phyloP scores from a whole-genome alignment of 2,329 filamentous ascomycete species.

The Fusarium pseudonygamai region DNA sequence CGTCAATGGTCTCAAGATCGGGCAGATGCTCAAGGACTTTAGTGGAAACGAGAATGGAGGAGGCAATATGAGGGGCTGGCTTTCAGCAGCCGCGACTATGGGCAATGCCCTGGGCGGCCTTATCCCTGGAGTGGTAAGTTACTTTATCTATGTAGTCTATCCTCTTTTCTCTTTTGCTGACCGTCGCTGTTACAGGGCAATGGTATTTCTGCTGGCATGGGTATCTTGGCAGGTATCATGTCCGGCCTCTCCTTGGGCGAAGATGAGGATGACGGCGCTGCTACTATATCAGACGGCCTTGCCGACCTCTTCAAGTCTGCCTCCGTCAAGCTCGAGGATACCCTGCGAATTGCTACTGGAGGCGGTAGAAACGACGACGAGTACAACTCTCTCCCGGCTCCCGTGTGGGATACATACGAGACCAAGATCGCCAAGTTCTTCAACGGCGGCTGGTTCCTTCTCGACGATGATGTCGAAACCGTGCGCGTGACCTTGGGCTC shows the following conservation, averaged over 20 bases:
- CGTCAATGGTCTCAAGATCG: slow-evolving; percentile 3
- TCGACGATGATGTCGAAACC: slow-evolving; percentile 26
- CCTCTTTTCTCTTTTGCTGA: background rate
- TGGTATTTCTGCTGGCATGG: background rate
- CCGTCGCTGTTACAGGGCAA: rapidly evolving
- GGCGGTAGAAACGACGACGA: slow-evolving; percentile 3
- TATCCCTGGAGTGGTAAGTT: background rate
- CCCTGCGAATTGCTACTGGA: slow-evolving; percentile 2
- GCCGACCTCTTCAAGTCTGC: background rate
- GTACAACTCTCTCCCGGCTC: slow-evolving; percentile 13
- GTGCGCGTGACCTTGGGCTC: background rate
- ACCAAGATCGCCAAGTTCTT: slow-evolving; percentile 33
- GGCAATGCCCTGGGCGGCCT: slow-evolving; percentile 2
- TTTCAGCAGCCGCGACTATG: slow-evolving; percentile 2
- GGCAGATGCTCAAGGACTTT: slow-evolving; percentile 13
- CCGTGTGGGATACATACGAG: slow-evolving; percentile 8
- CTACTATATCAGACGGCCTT: background rate
- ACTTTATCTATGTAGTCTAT: too few species aligned
- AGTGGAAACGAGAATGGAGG: background rate
- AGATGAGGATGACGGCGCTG: background rate
- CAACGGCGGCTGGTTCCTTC: slow-evolving; percentile 30
- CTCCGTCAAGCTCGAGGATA: background rate
- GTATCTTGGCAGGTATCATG: background rate
- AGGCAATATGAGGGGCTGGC: background rate
- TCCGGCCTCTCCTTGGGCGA: background rate